Evolutionary conservation across 371 early-diverging fungal species (phyloP), one percentile per base, ranked within the genome.

Genomic region (Mortierella sp.): DNA sequence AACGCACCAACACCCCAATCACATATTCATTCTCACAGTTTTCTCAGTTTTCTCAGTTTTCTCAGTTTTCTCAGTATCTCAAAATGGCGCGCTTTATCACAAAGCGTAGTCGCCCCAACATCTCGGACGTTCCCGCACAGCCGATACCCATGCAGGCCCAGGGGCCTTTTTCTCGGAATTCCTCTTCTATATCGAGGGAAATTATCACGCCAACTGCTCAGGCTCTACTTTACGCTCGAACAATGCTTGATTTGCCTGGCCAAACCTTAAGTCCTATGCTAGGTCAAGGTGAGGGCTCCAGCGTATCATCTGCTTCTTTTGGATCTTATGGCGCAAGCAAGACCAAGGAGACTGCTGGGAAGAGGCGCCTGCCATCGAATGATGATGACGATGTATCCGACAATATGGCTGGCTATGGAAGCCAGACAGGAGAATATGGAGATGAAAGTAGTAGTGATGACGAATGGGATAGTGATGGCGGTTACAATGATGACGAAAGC

Each of bases 11-110:
- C 17, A 47, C 17, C n/a, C 19, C 45, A 17, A 45, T 6, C n/a
- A n/a, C n/a, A n/a, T n/a, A n/a, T 19, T 45, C 13, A n/a, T 1
- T n/a, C 8, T n/a, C 47, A n/a, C 47, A 47, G 2, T n/a, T 47
- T 47, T n/a, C 47, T 47, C 6, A 17, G 5, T 17, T n/a, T n/a
- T n/a, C 13, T 19, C 19, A 45, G 17, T 1, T n/a, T n/a, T n/a
- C 47, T 47, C 47, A 47, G 2, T n/a, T 47, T 47, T n/a, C 47
- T 47, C 6, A 17, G 5, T 17, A 47, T n/a, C n/a, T n/a, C 47
- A n/a, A n/a, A 17, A 53, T 53, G 53, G 53, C 53, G 7, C 23
- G 53, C 10, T 53, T 53, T 29, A 53, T 53, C 17, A 53, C 53
- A 3, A 53, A 53, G 53, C 53, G 53, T 19, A 23, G 53, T 13